Percentiles rank a stretch among this genome's conserved stretches.
These are phyloP conservation scores for Mytilinidion resinicola DNA, from an alignment of 495 filamentous ascomycete genomes.

Conservation along the genomic window DNA sequence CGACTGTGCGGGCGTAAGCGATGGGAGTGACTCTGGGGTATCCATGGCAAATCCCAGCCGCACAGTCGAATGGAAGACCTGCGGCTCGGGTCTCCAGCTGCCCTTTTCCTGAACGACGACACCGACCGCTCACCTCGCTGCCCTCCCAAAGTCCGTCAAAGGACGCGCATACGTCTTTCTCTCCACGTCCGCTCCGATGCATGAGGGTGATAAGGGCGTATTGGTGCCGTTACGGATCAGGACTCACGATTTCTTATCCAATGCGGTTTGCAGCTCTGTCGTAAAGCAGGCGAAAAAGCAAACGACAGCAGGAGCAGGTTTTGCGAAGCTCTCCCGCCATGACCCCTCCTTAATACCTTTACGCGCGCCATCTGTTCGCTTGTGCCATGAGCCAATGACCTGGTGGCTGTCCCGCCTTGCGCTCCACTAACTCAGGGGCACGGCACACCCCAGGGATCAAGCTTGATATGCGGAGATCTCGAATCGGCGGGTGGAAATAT, in stretches of 20 bases:
- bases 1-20: not conserved
- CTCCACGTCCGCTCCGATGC: too few species aligned
- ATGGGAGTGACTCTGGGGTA: not conserved
- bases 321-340: not conserved
- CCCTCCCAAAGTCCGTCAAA: too few species aligned
- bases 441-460: conserved; percentile 1
- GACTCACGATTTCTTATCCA: too few species aligned
- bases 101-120: not conserved
- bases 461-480: not conserved
- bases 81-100: not conserved
- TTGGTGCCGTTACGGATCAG: too few species aligned
- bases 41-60: not conserved
- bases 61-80: not conserved
- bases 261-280: not conserved
- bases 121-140: too few species aligned
- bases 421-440: conserved; percentile 5
- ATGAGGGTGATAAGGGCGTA: too few species aligned
- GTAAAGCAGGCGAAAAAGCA: not conserved
- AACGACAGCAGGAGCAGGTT: not conserved
- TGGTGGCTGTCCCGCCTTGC: not conserved
- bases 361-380: not conserved
- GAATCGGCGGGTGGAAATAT: not conserved
- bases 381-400: not conserved
- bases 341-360: not conserved
- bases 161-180: too few species aligned